Evolutionary conservation across 2,329 filamentous ascomycete genomes (phyloP), one percentile per base, ranked within the genome.

Genomic region (Microdochium trichocladiopsis): DNA sequence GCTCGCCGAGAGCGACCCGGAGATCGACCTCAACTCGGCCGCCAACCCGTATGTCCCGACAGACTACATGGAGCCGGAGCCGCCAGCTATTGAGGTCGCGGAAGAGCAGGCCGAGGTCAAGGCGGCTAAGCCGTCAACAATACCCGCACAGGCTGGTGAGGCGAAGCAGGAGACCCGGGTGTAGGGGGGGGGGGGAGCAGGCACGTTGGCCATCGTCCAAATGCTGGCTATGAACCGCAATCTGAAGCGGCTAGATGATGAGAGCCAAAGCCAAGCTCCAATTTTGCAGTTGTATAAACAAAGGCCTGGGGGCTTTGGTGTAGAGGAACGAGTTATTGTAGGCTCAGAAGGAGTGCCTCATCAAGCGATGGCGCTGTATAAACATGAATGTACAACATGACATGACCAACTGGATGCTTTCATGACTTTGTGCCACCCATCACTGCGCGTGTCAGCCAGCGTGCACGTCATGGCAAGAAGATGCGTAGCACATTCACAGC

Each of bases 1-100:
- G 54, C 71, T 88, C 56, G 88, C 86, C 6, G 75, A 79, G 71
- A 64, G 71, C 9, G 88, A 93, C 64, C 76, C 79, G 4, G 85
- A 89, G 66, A 76, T 91, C 60, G 72, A 88, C 62, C 66, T 88
- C 24, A 75, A 73, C 25, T 72, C 71, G 28, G 61, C 72, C 2
- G 75, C 72, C 3, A 68, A 72, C 36, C 71, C 75, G 8, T 85
- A 80, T 63, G 74, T 61, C n/a, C 78, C 79, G 2, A 59, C 60
- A 21, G 64, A 63, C 25, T 70, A 68, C 51, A 54, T 70, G 25
- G 66, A 71, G 53, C 66, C 68, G 18, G 66, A 66, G 25, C 55
- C 63, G 28, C 54, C 62, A 25, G 70, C 67, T 50, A 66, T 69
- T 58, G 68, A 68, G n/a, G 67, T 68, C 45, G 57, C 58, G 25